Conservation (phyloP, 129 eudicot species). For the Saposhnikovia divaricata region DNA sequence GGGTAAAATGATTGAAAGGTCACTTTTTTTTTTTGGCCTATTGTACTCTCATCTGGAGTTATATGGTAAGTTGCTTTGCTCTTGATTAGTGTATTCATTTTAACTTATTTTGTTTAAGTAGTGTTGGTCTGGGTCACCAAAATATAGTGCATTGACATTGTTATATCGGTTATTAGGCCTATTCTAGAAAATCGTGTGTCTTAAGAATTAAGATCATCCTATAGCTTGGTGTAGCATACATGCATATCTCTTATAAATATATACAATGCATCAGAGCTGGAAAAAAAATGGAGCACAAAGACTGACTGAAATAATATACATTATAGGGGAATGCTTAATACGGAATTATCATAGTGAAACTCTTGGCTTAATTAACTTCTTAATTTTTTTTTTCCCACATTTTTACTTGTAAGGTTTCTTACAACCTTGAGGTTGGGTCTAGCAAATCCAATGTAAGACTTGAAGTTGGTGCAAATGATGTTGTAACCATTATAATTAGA, state of each 20-base stretch:
- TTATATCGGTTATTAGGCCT: slow-evolving; percentile 2
- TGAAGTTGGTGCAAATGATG: not conserved
- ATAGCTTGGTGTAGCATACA: not conserved
- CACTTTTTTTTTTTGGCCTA: slow-evolving; percentile 48
- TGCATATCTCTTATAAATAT: not conserved
- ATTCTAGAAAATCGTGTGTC: not conserved
- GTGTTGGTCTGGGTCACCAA: not conserved
- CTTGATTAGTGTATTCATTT: not conserved
- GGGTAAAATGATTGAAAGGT: slow-evolving; percentile 46
- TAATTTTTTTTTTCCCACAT: not conserved
- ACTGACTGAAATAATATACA: not conserved
- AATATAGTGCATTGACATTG: not conserved
- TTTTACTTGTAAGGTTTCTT: not conserved
- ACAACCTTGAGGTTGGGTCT: not conserved
- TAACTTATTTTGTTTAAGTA: not conserved
- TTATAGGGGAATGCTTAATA: not conserved
- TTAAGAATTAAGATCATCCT: not conserved
- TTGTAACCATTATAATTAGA: not conserved
- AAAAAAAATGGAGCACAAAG: not conserved
- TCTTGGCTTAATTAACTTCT: not conserved
- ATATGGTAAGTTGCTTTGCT: slow-evolving; percentile 32
- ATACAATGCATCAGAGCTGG: not conserved
- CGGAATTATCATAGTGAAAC: not conserved
- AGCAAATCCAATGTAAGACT: not conserved
- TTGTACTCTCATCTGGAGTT: slow-evolving; percentile 65